Base-by-base conservation (phyloP, 2,329 filamentous ascomycete species). In the Sporothrix euskadiensis region DNA sequence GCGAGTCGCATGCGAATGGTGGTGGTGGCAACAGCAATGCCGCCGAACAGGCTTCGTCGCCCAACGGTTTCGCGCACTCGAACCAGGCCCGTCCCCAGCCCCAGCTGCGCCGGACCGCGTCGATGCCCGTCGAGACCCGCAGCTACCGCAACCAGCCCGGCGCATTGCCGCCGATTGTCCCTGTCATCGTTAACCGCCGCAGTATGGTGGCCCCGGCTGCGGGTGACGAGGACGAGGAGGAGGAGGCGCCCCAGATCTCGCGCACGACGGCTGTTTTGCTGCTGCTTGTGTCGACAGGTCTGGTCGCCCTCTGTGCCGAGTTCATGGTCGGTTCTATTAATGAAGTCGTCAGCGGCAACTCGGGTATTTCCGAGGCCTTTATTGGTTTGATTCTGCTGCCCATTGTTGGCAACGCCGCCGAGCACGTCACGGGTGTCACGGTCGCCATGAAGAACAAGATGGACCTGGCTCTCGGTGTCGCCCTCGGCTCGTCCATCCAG, bases 341-440 rank as follows among this genome's bases (percentile, higher is more conserved):
- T 77, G 85, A 85, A 41, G 83, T 90, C 0, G 86, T 88, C 0
- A 80, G 79, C n/a, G 79, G 81, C 56, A 80, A 80, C 1, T 77
- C 81, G 22, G 81, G 81, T 52, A 79, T 90, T 2, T 87, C 86
- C 12, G 86, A 89, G 77, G 83, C 86, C 0, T 86, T 90, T 71
- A 87, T 90, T 65, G 88, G 88, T 52, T 82, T 90, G 14, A 88
- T 90, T 59, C 84, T 90, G 35, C 81, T 90, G 12, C 89, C 89
- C 0, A 86, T 90, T 54, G 86, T 89, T 0, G 88, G 89, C 49
- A 90, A 90, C 73, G 87, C 88, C 0, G 88, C 88, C 1, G 88
- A 90, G 78, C 88, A 90, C 74, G 85, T 88, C n/a, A 90, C 88
- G 0, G 87, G 88, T 0, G 86, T 90, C 1, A 87, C 85, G 0